phyloP scores from a whole-genome alignment of 73 alveolate genomes.

The Paramecium octaurelia region DNA sequence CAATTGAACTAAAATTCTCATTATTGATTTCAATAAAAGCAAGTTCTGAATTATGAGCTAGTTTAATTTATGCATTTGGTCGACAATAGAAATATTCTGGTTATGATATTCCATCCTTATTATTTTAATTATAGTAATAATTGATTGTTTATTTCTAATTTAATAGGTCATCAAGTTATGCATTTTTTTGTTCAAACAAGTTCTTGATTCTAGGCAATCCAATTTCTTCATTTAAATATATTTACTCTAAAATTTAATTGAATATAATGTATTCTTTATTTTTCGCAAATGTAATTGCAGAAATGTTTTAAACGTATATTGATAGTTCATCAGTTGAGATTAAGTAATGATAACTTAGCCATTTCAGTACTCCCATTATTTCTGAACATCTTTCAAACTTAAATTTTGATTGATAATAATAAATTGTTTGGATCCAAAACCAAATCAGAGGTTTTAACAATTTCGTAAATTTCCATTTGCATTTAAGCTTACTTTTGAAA shows the following conservation, averaged over 20 bases:
- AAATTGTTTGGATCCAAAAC: neutral
- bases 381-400: neutral
- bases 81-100: neutral
- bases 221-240: neutral
- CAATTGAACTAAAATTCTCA: constrained; percentile 20
- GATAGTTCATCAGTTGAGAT: neutral
- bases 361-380: neutral
- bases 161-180: neutral
- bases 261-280: neutral
- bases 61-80: neutral
- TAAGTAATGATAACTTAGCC: neutral
- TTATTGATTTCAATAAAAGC: neutral
- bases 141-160: neutral
- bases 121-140: neutral
- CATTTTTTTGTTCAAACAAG: neutral
- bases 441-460: neutral
- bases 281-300: neutral
- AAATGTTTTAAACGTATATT: neutral
- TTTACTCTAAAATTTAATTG: neutral
- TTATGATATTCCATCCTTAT: neutral
- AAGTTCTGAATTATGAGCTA: neutral
- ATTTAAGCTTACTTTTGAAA: neutral
- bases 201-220: neutral
- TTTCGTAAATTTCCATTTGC: neutral
- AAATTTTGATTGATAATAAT: neutral